Evolutionary conservation across 371 early-diverging fungal species (phyloP), one percentile per base, ranked within the genome.

Genomic region (Batkoa obscura): DNA sequence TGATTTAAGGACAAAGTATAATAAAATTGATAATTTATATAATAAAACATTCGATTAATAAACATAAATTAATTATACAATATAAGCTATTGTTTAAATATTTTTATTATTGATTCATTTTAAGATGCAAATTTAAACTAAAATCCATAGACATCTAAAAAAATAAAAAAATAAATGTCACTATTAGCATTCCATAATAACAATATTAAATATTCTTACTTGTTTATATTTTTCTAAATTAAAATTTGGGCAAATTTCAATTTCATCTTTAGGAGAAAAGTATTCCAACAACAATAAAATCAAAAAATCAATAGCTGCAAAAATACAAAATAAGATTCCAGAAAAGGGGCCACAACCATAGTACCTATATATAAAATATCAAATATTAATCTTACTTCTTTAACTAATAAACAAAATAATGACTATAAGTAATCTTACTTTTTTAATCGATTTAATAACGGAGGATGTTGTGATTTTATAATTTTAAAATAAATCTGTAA

Each of bases 321-420:
- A 74, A 71, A 94, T 79, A 61, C 86, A 85, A 53, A 88, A 84
- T 41, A 94, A 69, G 67, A 90, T 90, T 3, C 97, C 97, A 0
- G 93, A 93, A 59, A 83, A 78, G n/a, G 84, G 59, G 1, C 97
- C 97, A 58, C 91, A 90, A 1, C 85, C 84, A 62, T 88, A 83
- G 65, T 90, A 87, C 36, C 84, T 74, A 59, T 30, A 13, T 5
- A 54, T 4, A 60, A 3, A n/a, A 52, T 23, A 47, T 42, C 30
- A 68, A 36, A 8, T 31, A 37, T 12, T 45, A 23, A 23, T 23
- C 2, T 42, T 13, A 45, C 32, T 45, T 10, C 17, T 41, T 37
- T n/a, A 3, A 37, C 94, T 90, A 43, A 23, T 15, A 41, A 3
- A 23, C 23, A 23, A 23, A 23, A 23, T 23, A 23, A 23, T 23